Conservation (phyloP, 1,139 yeast genomes). For the Candida tetrigidarum region DNA sequence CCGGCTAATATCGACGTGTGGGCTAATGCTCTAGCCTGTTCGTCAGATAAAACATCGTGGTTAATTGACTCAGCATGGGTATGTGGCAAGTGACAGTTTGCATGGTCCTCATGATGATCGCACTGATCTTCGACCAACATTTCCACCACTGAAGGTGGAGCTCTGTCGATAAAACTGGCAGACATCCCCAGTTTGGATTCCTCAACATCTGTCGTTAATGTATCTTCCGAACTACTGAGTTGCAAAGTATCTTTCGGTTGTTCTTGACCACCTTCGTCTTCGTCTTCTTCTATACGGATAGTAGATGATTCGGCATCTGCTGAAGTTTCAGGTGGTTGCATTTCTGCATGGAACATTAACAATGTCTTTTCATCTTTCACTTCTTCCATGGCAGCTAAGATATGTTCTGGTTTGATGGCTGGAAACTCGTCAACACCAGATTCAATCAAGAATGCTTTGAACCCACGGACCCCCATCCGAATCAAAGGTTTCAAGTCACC, state of each 20-base stretch:
- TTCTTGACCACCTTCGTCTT: constrained; percentile 21
- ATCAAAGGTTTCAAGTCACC: constrained; percentile 73
- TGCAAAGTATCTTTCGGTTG: constrained; percentile 16
- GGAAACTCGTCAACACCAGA: constrained; percentile 97
- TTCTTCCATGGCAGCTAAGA: constrained; percentile 63
- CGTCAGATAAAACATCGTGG: constrained; percentile 44
- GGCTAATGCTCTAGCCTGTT: constrained; percentile 57
- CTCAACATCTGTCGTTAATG: constrained; percentile 29
- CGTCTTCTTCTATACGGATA: constrained; percentile 27
- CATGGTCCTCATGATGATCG: constrained; percentile 30
- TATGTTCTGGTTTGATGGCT: constrained; percentile 65
- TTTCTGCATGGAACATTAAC: constrained; percentile 93
- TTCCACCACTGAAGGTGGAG: constrained; percentile 42
- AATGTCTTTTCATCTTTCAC: constrained; percentile 68
- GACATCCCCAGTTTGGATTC: constrained; percentile 49
- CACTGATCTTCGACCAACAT: constrained; percentile 26
- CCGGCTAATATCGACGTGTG: constrained; percentile 58
- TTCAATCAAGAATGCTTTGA: constrained; percentile 88
- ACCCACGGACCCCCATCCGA: constrained; percentile 86
- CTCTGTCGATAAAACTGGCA: constrained; percentile 46
- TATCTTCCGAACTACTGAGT: constrained; percentile 14
- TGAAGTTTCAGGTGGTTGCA: constrained; percentile 51
- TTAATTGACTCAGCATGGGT: constrained; percentile 45
- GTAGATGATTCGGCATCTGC: constrained; percentile 24
- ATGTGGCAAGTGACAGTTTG: constrained; percentile 40